These are phyloP conservation scores for Hypomontagnella monticulosa DNA, from an alignment of 495 filamentous ascomycete species.

Conservation along the genomic window DNA sequence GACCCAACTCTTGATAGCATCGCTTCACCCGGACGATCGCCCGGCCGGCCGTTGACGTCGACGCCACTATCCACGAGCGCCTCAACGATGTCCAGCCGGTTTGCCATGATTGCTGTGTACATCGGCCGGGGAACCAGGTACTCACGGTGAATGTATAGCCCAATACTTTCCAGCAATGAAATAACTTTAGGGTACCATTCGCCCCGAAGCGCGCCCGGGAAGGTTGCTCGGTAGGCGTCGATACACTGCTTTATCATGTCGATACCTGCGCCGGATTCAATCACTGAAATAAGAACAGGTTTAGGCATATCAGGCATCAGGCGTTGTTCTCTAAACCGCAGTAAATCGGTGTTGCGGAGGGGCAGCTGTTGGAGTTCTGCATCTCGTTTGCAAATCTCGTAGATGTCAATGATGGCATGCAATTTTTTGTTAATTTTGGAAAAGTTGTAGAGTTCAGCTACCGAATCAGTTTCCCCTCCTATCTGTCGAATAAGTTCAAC, in stretches of 20 bases:
- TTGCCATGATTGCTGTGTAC: background rate
- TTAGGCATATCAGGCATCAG: background rate
- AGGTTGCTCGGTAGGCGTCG: no score
- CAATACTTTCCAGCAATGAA: no score
- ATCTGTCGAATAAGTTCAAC: slow-evolving; percentile 11
- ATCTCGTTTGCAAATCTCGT: slow-evolving; percentile 8
- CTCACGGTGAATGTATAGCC: no score
- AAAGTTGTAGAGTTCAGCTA: slow-evolving; percentile 4
- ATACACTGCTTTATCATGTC: background rate
- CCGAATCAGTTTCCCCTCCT: background rate
- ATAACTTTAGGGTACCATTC: no score
- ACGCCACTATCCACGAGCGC: slow-evolving; percentile 5
- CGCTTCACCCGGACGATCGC: no score
- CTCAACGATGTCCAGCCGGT: slow-evolving; percentile 14
- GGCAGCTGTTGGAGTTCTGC: background rate
- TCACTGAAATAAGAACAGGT: background rate
- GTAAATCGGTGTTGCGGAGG: background rate
- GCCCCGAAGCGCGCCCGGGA: no score
- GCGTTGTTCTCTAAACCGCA: no score
- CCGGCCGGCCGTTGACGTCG: background rate
- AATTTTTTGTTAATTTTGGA: background rate
- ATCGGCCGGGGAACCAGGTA: slow-evolving; percentile 13
- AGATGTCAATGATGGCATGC: background rate
- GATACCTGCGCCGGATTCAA: background rate
- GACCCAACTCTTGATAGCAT: no score